A percentile compares a stretch with the other conserved stretches of the same genome.
Conservation (phyloP, 2,329 filamentous ascomycete species). For the Diplodia sapinea region DNA sequence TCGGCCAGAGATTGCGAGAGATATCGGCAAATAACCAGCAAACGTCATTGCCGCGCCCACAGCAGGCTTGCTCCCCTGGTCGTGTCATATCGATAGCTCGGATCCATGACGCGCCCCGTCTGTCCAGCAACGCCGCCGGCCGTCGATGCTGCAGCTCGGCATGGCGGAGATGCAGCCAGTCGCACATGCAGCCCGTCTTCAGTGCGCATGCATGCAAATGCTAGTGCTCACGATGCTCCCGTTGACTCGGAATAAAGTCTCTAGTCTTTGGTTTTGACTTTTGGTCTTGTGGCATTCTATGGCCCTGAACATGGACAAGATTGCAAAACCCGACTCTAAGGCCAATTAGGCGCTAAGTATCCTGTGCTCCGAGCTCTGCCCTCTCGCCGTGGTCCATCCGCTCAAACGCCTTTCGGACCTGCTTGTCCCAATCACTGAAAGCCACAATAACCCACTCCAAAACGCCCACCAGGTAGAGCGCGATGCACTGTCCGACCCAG, state of each 20-base stretch:
- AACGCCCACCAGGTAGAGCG: constrained; percentile 75
- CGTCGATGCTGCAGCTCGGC: neutral
- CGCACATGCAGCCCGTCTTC: neutral
- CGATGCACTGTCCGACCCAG: constrained; percentile 80
- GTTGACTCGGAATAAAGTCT: too few species aligned
- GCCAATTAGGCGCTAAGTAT: neutral
- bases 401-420: constrained; percentile 73
- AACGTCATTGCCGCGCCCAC: constrained; percentile 10
- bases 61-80: neutral
- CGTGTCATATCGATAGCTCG: neutral
- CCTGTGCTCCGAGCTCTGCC: constrained; percentile 46
- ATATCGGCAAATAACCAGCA: neutral
- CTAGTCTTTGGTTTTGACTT: neutral
- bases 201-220: too few species aligned
- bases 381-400: constrained; percentile 65
- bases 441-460: constrained; percentile 82
- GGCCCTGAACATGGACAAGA: neutral
- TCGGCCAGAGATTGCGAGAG: constrained; percentile 2
- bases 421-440: constrained; percentile 75
- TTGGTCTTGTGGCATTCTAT: neutral
- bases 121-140: constrained; percentile 11
- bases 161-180: neutral
- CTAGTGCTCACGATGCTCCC: too few species aligned
- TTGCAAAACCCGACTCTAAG: neutral
- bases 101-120: constrained; percentile 15